Evolutionary conservation across 2,329 filamentous ascomycete genomes (phyloP), one percentile per base, ranked within the genome.

Genomic region (Colletotrichum camelliae): DNA sequence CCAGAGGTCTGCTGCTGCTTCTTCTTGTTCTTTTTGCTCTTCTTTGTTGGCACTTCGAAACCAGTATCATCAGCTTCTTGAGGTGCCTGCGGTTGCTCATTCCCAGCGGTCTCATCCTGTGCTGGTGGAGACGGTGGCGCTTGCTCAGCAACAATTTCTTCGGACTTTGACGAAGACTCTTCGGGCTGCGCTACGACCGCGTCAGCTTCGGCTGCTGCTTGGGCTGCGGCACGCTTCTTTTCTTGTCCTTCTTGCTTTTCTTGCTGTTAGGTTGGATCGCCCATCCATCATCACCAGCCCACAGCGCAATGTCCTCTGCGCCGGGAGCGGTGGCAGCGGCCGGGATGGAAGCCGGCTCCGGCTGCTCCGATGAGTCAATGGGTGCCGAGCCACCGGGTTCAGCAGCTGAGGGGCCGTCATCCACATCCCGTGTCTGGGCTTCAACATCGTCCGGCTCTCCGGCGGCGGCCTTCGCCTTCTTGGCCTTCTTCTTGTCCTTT

Each of bases 21-120:
- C 75, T 83, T 85, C 75, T 82, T 83, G 68, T 78, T 79, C 71
- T 82, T 83, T 64, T 82, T 83, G 31, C 73, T 70, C 48, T 72
- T 75, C 29, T 70, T 71, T 5, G 58, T 21, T 5, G 72, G 57
- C n/a, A 37, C 15, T 35, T 77, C 70, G 18, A 68, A 72, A 37
- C 55, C 75, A 43, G n/a, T 9, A 27, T 31, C 29, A 10, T 77
- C 52, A 13, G 64, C 27, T 35, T 68, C 48, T 29, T 33, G 52
- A 35, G 62, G 61, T 57, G 58, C 37, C 4, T 24, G 37, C 9
- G 31, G 39, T 61, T 71, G 39, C 62, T 67, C 57, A 7, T 64
- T n/a, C 27, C 39, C 35, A 24, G 61, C 33, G 16, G 55, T 43
- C 52, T 74, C 39, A 18, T 16, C n/a, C n/a, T 52, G 27, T n/a